Evolutionary conservation across 352 stramenopile species (phyloP), one percentile per base, ranked within the genome.

Genomic region (Phytophthora agathidicida): DNA sequence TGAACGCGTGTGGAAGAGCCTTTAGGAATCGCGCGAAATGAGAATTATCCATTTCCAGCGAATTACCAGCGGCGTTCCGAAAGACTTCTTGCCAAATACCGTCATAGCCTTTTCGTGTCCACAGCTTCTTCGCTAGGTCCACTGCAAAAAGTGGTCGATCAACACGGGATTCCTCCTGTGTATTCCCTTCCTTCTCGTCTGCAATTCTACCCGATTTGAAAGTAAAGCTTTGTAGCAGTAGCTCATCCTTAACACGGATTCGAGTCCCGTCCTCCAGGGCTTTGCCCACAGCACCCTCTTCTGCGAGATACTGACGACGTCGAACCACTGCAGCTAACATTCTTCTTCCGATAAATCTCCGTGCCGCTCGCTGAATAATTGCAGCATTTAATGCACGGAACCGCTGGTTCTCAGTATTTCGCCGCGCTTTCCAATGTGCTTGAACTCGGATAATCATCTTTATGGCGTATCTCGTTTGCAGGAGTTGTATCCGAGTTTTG

Each of bases 11-110:
- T 2, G 82, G 82, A 16, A 91, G 51, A 1, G 64, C 61, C 28
- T 91, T 91, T 22, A 91, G 63, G 31, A 89, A 88, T 7, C 80
- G 69, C 1, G 74, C 58, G 17, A 89, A 89, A 45, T 73, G 71
- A 30, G 82, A 89, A 47, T 82, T 88, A 54, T 89, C 77, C 46
- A 91, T 87, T 47, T 89, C 79, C 6, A 62, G 26, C 3, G 55
- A 64, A 17, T 75, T 75, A 1, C 77, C 80, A 1, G 71, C 69
- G 4, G 76, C 68, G 36, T 80, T 67, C 11, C 71, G 73, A 55
- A 79, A 91, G 6, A 91, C 36, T 22, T 88, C 68, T 28, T 91
- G 82, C 82, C 82, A 91, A 20, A 89, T 54, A 1, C 82, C 82
- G 17, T 88, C 73, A 38, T 83, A 89, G 1, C 82, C 82, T 33